Conservation (phyloP, 192 early-diverging fungal genomes). For the Pecoramyces ruminantium region DNA sequence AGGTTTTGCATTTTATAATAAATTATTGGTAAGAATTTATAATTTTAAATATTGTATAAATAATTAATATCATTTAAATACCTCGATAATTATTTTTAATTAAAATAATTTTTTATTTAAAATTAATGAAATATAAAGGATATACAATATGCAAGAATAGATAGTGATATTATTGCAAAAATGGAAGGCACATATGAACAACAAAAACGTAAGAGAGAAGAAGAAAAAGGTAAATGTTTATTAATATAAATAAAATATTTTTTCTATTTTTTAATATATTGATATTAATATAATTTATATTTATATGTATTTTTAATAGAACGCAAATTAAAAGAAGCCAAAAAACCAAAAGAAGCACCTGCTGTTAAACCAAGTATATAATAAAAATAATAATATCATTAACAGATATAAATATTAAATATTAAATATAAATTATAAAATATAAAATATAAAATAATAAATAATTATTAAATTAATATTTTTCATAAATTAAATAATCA, state of each 20-base stretch:
- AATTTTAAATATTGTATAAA: no score
- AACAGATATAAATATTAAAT: no score
- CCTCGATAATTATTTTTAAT: background rate
- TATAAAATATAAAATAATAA: background rate
- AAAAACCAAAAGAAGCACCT: constrained; percentile 4
- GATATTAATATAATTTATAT: no score
- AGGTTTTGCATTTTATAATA: constrained; percentile 61
- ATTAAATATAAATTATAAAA: no score
- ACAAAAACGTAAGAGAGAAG: constrained; percentile 34
- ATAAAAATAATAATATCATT: no score
- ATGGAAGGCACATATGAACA: constrained; percentile 48
- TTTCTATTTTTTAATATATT: no score
- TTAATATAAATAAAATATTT: no score
- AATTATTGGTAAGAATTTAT: constrained; percentile 81
- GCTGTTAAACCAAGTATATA: constrained; percentile 1
- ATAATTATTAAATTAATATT: background rate
- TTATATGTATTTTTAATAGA: background rate
- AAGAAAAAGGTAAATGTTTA: constrained; percentile 56
- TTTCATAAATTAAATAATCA: no score
- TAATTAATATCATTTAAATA: no score
- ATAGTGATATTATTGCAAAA: constrained; percentile 35
- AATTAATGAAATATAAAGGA: constrained; percentile 10
- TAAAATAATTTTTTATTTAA: background rate
- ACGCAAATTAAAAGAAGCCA: background rate
- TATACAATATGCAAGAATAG: constrained; percentile 27